Evolutionary conservation across 2,329 filamentous ascomycete species (phyloP), one percentile per base, ranked within the genome.

Genomic region (Xylariaceae sp.): DNA sequence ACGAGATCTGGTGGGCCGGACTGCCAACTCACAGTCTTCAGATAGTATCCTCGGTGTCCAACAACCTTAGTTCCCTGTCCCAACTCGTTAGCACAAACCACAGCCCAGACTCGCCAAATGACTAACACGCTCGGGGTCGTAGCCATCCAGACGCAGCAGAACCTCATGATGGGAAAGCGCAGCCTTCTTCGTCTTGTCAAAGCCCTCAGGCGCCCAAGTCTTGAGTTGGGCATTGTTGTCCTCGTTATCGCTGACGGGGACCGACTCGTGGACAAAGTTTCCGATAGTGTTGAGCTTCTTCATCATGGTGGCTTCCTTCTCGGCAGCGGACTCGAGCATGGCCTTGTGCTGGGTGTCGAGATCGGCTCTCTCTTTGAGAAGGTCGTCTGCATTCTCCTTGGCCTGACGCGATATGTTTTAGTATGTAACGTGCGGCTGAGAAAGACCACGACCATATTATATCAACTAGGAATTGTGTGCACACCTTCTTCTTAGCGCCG

Each of bases 131-230:
- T 96, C 90, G 1, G 90, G 88, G 69, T 97, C 94, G 68, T 96
- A 97, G 48, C 93, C 92, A 63, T 94, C 90, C 57, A 97, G 76
- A 62, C 90, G 83, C 53, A 87, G 84, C 54, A 97, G 83, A 49
- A 99, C 91, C 69, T 97, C 93, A 72, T 99, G 94, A 71, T 99
- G 94, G 47, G 92, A 96, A 56, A 97, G 86, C 57, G 82, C 77
- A 38, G 88, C 80, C 63, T 84, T 83, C 78, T 92, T 92, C 73
- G 91, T 84, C 45, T 89, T 83, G 18, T 75, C 80, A 53, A 86
- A 80, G 48, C 86, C 86, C 60, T 90, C 85, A 0, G 93, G 93
- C 5, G 83, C 82, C 92, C 92, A 99, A 31, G 81, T 87, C 64
- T 85, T 83, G 62, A 89, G 77, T 31, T 91, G 72, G 40, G 76